These are phyloP conservation scores for Cryptosporidium ubiquitum DNA, from an alignment of 169 alveolate species.

Conservation along the genomic window DNA sequence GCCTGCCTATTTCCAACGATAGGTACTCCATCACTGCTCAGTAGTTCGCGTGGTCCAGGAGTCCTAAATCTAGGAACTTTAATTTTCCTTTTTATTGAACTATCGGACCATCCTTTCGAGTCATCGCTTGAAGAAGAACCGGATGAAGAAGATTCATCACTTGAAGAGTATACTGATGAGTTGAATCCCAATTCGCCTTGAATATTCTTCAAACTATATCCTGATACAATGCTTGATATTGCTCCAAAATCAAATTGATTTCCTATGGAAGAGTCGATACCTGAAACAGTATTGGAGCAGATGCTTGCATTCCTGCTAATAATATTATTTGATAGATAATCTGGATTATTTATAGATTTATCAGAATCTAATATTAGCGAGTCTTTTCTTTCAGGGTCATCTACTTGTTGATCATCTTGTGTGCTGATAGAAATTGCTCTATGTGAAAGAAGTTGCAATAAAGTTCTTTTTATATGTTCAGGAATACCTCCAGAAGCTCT, in stretches of 20 bases:
- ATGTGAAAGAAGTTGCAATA: slow-evolving; percentile 75
- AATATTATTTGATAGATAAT: neutral
- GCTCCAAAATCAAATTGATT: slow-evolving; percentile 6
- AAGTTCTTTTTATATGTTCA: slow-evolving; percentile 76
- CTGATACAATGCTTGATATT: neutral
- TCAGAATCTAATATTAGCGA: neutral
- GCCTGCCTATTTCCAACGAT: slow-evolving; percentile 27
- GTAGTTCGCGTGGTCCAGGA: slow-evolving; percentile 69
- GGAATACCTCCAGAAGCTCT: slow-evolving; percentile 82
- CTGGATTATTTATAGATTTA: neutral
- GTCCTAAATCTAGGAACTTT: slow-evolving; percentile 67
- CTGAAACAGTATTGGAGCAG: slow-evolving; percentile 11
- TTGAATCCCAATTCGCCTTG: slow-evolving; percentile 4
- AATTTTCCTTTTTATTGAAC: slow-evolving; percentile 20
- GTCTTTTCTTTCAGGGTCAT: slow-evolving; percentile 16
- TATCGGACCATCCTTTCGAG: slow-evolving; percentile 48
- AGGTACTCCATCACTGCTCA: slow-evolving; percentile 60
- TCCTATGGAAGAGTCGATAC: slow-evolving; percentile 9
- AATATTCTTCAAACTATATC: slow-evolving; percentile 6
- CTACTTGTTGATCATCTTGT: slow-evolving; percentile 16
- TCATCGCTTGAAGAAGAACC: slow-evolving; percentile 17
- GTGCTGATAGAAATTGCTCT: slow-evolving; percentile 56
- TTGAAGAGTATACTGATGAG: slow-evolving; percentile 34
- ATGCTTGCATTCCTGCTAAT: slow-evolving; percentile 1
- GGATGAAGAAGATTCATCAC: slow-evolving; percentile 23